Evolutionary conservation across 1,139 yeast genomes (phyloP).

Genomic region (Scheffersomyces lignicola): DNA sequence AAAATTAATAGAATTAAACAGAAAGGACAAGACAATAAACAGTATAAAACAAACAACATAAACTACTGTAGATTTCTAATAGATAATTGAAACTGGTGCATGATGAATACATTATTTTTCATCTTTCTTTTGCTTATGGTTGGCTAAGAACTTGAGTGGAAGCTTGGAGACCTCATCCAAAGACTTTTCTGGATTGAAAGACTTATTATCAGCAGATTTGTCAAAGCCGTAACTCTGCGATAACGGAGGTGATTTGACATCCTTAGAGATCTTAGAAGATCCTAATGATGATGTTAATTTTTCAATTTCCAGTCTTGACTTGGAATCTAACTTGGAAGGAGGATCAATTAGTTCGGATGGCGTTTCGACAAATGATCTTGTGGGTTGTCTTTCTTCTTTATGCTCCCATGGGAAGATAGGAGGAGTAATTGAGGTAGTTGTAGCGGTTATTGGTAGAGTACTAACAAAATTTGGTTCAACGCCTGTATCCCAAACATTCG

Average conservation of each 20-base stretch:
- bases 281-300: slow-evolving; percentile 8
- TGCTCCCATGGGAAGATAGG: slow-evolving; percentile 50
- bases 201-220: slow-evolving; percentile 8
- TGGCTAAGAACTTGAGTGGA: slow-evolving; percentile 24
- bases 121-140: slow-evolving; percentile 14
- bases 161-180: slow-evolving; percentile 26
- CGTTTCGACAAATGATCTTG: slow-evolving; percentile 13
- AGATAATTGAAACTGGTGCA: background rate
- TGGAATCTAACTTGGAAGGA: background rate
- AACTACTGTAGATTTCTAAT: background rate
- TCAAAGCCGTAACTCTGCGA: slow-evolving; percentile 13
- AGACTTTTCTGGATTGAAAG: slow-evolving; percentile 25
- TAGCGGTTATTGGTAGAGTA: slow-evolving; percentile 2
- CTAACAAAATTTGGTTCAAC: slow-evolving; percentile 1
- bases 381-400: slow-evolving; percentile 22
- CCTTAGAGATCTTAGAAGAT: slow-evolving; percentile 7
- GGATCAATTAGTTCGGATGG: background rate
- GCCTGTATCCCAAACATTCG: slow-evolving; percentile 28
- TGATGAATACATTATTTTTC: slow-evolving; percentile 9
- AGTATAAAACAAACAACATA: background rate
- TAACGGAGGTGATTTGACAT: slow-evolving; percentile 8
- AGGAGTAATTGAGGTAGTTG: slow-evolving; percentile 11
- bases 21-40: background rate
- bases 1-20: background rate
- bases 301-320: slow-evolving; percentile 8